Evolutionary conservation across 2,329 filamentous ascomycete genomes (phyloP), one percentile per base, ranked within the genome.

Genomic region (Lachnellula occidentalis): DNA sequence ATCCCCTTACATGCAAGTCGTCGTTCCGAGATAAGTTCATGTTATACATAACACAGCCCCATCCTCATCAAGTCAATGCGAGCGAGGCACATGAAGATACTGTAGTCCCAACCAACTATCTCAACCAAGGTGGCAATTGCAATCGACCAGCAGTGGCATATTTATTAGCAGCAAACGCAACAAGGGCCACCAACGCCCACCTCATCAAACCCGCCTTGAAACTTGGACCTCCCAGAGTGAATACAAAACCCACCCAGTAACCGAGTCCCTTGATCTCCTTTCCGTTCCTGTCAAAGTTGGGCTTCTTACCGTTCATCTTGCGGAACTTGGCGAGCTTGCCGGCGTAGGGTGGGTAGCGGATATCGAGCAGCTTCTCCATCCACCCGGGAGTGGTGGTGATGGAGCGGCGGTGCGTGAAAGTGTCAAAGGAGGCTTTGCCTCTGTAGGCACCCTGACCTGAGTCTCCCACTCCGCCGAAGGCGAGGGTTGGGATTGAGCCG

Each of bases 401-500:
- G 48, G 71, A 72, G 39, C 79, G 73, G 34, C 76, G 75, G 69
- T 88, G 85, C 1, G 81, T 81, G 67, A 87, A 88, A 61, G 74
- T 74, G 63, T 89, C 85, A 70, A 88, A 89, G 2, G 78, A 82
- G n/a, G 86, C 78, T 66, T 84, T 83, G 57, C 91, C 91, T 63
- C 88, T 83, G 75, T 95, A 95, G 31, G 81, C 75, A 58, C 90
- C 90, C 58, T 80, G 79, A 51, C 90, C 90, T 45, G 85, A 90
- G 62, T 87, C 81, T 60, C 91, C 90, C 7, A 95, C 86, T 64
- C 90, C 90, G 60, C 91, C 91, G 69, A 95, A 95, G 37, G 87
- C 77, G 2, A 94, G 75, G 2, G 85, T 88, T 34, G 82, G 79
- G 59, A 94, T 79, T 21, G 80, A 78, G 56, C 79, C 84, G 69